phyloP scores from a whole-genome alignment of 352 stramenopile genomes.

The Saprolegnia diclina region DNA sequence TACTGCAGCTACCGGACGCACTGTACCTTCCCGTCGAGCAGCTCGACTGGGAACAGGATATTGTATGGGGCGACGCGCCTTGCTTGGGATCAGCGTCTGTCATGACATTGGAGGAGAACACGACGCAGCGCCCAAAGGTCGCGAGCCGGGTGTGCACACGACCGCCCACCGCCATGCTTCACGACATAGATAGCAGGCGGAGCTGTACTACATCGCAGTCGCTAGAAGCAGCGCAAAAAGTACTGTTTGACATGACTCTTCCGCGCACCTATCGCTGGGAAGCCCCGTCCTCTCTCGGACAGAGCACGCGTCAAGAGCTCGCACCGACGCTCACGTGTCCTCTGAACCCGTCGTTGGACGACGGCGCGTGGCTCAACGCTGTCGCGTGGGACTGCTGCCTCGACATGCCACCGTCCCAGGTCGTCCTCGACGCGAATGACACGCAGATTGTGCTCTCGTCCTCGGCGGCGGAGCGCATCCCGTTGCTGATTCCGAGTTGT shows the following conservation, averaged over 20 bases:
- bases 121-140: constrained; percentile 24
- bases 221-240: constrained; percentile 16
- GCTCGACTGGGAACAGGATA: constrained; percentile 71
- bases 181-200: constrained; percentile 26
- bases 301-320: neutral
- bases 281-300: constrained; percentile 24
- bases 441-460: constrained; percentile 66
- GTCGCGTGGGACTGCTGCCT: constrained; percentile 75
- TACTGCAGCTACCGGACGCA: constrained; percentile 35
- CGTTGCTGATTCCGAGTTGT: constrained; percentile 68
- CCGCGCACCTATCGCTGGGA: constrained; percentile 74
- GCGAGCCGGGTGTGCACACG: neutral
- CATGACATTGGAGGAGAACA: constrained; percentile 45
- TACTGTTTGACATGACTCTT: constrained; percentile 66
- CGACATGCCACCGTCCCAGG: constrained; percentile 74
- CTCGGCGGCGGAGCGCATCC: constrained; percentile 66
- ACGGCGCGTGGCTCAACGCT: constrained; percentile 60
- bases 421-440: constrained; percentile 82
- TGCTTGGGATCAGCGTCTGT: constrained; percentile 25
- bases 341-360: constrained; percentile 65
- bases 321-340: constrained; percentile 29
- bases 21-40: constrained; percentile 78
- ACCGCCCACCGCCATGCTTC: too few species aligned
- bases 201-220: constrained; percentile 33
- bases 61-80: constrained; percentile 63